Evolutionary conservation across 768 basidiomycete genomes (phyloP).

Genomic region (Leucosporidium creatinivorum): DNA sequence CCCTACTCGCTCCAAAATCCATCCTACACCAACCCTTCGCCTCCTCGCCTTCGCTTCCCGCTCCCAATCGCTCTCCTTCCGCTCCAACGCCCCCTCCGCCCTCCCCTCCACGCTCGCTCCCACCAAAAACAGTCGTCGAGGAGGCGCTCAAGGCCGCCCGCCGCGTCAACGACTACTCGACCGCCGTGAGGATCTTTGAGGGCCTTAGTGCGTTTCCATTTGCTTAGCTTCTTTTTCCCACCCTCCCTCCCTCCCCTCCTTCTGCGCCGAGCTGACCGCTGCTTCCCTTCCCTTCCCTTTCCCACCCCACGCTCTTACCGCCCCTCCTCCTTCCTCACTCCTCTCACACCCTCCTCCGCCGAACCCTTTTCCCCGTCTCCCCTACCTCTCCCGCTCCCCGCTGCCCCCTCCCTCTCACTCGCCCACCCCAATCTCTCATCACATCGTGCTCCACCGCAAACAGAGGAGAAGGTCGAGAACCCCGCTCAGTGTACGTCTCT

Average conservation of each 20-base stretch:
- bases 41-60: too few relatives aligned
- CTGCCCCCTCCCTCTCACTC: too few relatives aligned
- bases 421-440: too few relatives aligned
- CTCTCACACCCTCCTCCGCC: not conserved
- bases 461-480: constrained; percentile 91
- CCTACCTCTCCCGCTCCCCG: too few relatives aligned
- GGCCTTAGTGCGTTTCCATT: constrained; percentile 55
- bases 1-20: too few relatives aligned
- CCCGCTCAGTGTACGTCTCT: constrained; percentile 61
- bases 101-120: not conserved
- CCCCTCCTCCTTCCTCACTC: not conserved
- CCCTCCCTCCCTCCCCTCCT: not conserved
- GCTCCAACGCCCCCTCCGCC: not conserved
- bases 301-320: not conserved
- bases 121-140: constrained; percentile 57
- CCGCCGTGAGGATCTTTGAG: constrained; percentile 92
- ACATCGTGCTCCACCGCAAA: too few relatives aligned
- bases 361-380: too few relatives aligned
- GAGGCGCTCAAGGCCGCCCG: constrained; percentile 79
- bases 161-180: constrained; percentile 93
- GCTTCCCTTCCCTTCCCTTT: not conserved
- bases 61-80: not conserved
- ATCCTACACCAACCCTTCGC: too few relatives aligned
- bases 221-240: not conserved
- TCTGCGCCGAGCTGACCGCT: not conserved